Base-by-base conservation (phyloP, 805 yeast species). In the Ogataea saltuana region DNA sequence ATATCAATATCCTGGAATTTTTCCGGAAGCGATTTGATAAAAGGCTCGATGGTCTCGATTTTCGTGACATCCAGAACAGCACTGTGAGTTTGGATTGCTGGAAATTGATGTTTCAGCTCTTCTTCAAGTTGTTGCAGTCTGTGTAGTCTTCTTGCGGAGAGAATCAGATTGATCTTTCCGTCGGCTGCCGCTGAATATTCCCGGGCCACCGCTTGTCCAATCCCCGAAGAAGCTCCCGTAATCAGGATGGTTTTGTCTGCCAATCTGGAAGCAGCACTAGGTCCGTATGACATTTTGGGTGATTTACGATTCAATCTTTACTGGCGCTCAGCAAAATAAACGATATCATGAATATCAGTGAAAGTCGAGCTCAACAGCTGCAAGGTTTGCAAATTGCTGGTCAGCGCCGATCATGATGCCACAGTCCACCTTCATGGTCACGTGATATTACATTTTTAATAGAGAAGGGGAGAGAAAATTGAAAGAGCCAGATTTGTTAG, bases 111-210 rank as follows among this genome's bases (percentile, higher is more conserved):
- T 33, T 61, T 66, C 44, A 86, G 70, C 34, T 74, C 74, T 23
- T 58, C 55, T 48, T 80, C 70, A 42, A 83, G 62, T 11, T 65
- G 69, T 19, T 74, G 67, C 39, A 87, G 65, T 47, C 78, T 78
- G 6, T 81, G 87, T 28, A 73, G 51, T 67, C 96, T 81, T 67
- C 96, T 80, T 3, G 96, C 96, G 3, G 89, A 75, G 18, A 88
- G 71, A 49, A 88, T 72, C 54, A 88, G 73, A 56, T 84, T 82
- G 54, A 85, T 61, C 10, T 82, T 63, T 23, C 96, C 95, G 36
- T 78, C 70, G 17, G 91, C 72, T 12, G 88, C 87, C 17, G 61
- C 63, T 12, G 78, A 76, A 46, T 70, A 60, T 50, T 71, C 75
- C 42, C 57, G 60, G 19, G 76, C 78, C 17, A 74, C 71, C 27